Evolutionary conservation across 192 early-diverging fungal species (phyloP).

Genomic region (Mycoemilia scoparia): DNA sequence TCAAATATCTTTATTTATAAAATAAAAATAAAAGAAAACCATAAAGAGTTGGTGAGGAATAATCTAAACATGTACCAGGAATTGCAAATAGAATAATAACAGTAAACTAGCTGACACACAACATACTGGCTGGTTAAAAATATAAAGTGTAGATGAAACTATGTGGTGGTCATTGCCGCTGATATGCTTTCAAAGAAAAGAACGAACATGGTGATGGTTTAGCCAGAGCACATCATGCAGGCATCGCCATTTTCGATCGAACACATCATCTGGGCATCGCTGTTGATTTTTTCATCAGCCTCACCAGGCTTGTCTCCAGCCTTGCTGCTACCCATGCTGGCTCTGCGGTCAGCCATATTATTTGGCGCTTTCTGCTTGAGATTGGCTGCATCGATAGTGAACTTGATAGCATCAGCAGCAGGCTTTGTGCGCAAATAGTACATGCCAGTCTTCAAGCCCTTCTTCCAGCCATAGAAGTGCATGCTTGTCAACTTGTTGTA

Average conservation of each 20-base stretch:
- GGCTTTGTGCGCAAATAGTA: slow-evolving; percentile 93
- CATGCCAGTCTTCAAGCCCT: slow-evolving; percentile 97
- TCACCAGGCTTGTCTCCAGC: slow-evolving; percentile 1
- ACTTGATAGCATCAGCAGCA: slow-evolving; percentile 95
- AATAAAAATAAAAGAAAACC: too few species aligned
- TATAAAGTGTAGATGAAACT: too few species aligned
- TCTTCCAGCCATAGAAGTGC: slow-evolving; percentile 98
- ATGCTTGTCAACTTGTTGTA: slow-evolving; percentile 88
- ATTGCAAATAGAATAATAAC: too few species aligned
- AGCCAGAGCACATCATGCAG: slow-evolving; percentile 77
- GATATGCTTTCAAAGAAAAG: too few species aligned
- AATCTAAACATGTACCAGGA: too few species aligned
- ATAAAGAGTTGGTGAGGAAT: too few species aligned
- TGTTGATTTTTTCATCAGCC: slow-evolving; percentile 8
- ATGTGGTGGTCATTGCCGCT: background rate
- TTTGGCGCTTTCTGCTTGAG: slow-evolving; percentile 12
- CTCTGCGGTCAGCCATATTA: slow-evolving; percentile 9
- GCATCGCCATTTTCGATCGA: slow-evolving; percentile 86
- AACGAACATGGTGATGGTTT: too few species aligned
- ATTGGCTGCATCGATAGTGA: slow-evolving; percentile 79
- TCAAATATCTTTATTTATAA: too few species aligned
- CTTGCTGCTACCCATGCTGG: background rate
- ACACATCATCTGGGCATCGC: slow-evolving; percentile 56
- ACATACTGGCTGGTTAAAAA: too few species aligned
- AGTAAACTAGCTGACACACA: too few species aligned